Percentiles rank a stretch among this genome's conserved stretches.
phyloP scores from a whole-genome alignment of 768 basidiomycete species.

The Mycena belliarum region DNA sequence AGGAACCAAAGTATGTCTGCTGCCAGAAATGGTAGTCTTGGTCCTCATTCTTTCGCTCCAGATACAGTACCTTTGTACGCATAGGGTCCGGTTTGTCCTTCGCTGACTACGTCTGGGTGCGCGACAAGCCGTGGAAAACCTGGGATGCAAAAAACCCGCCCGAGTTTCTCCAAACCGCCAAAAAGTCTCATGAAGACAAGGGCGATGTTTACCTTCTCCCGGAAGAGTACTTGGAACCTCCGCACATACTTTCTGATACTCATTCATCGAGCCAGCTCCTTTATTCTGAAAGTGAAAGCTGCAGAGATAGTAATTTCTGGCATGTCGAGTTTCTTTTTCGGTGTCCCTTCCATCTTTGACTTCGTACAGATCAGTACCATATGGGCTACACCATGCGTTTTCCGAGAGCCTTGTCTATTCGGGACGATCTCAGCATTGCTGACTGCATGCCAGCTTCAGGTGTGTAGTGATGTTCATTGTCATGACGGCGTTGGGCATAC shows the following conservation, averaged over 20 bases:
- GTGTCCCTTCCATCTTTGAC: constrained; percentile 2
- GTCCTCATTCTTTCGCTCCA: constrained; percentile 29
- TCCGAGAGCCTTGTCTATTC: constrained; percentile 78
- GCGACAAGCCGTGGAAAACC: constrained; percentile 77
- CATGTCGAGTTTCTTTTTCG: constrained; percentile 26
- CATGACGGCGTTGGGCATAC: neutral
- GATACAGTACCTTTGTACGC: constrained; percentile 86
- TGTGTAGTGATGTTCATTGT: constrained; percentile 24
- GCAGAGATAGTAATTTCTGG: constrained; percentile 85
- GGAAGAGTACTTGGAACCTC: constrained; percentile 61
- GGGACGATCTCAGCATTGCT: constrained; percentile 71
- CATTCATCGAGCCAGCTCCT: constrained; percentile 65
- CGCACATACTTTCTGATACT: neutral
- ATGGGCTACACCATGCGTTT: constrained; percentile 92
- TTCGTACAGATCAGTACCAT: constrained; percentile 72
- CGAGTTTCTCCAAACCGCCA: constrained; percentile 62
- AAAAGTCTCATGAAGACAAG: constrained; percentile 69
- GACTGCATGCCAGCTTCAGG: constrained; percentile 77
- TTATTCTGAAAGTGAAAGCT: constrained; percentile 91
- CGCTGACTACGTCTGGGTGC: constrained; percentile 84
- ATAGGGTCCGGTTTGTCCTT: constrained; percentile 89
- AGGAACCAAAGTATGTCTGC: constrained; percentile 59
- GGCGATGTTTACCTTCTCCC: constrained; percentile 92
- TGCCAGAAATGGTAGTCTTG: neutral
- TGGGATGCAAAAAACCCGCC: constrained; percentile 79